A percentile compares a stretch with the other conserved stretches of the same genome.
Conservation (phyloP, 1,284 basidiomycete genomes). For the Singerocomus rubriflavus region DNA sequence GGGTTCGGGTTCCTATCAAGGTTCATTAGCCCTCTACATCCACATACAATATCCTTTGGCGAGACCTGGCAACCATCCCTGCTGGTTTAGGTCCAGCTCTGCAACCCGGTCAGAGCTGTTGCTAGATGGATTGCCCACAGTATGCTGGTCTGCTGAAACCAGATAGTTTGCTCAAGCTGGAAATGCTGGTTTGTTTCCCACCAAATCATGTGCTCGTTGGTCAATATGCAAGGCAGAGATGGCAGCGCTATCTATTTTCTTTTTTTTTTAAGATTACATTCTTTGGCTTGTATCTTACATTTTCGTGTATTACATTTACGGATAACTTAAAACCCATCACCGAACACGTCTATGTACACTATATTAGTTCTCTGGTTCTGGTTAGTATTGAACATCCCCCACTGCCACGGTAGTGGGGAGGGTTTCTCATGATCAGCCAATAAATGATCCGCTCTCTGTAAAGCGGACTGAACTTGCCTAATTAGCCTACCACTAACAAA, state of each 20-base stretch:
- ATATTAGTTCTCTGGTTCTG: not conserved
- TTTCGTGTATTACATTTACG: not conserved
- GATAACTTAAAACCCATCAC: not conserved
- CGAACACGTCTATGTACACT: not conserved
- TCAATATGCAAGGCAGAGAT: not conserved
- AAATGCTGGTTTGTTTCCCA: no score
- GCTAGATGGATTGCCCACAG: no score
- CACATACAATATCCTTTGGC: not conserved
- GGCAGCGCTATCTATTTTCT: not conserved
- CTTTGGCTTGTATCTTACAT: constrained; percentile 3
- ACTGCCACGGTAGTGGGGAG: no score
- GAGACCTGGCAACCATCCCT: not conserved
- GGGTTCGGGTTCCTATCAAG: constrained; percentile 57
- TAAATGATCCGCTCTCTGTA: no score
- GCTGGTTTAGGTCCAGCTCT: not conserved
- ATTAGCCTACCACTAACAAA: no score
- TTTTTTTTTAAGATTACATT: not conserved
- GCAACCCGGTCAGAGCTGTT: no score
- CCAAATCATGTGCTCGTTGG: no score
- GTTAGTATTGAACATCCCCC: no score
- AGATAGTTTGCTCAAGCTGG: no score
- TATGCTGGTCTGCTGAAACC: no score
- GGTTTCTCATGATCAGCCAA: no score
- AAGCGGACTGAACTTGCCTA: no score
- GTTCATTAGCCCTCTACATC: constrained; percentile 39